Evolutionary conservation across 192 early-diverging fungal species (phyloP).

Genomic region (Cladochytrium replicatum): DNA sequence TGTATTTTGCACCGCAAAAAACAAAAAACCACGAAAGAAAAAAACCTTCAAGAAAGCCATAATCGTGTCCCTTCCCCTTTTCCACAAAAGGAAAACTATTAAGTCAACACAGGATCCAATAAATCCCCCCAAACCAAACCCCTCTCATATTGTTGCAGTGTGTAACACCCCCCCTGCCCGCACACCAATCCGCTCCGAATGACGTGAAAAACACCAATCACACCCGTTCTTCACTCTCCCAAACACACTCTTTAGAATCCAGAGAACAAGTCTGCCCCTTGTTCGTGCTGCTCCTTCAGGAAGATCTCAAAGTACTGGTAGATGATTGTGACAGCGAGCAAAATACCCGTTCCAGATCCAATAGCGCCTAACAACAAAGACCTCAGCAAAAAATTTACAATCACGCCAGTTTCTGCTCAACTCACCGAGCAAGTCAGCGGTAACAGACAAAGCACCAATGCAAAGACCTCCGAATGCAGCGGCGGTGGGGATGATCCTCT

Average conservation of each 20-base stretch:
- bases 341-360: constrained; percentile 98
- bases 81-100: no score
- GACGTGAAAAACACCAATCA: no score
- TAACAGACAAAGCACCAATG: constrained; percentile 89
- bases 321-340: constrained; percentile 97
- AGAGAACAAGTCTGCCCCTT: constrained; percentile 12
- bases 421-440: constrained; percentile 84
- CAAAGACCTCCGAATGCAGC: constrained; percentile 95
- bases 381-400: background rate
- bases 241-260: background rate
- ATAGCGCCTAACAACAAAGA: constrained; percentile 62
- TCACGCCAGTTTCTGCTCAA: background rate
- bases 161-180: no score
- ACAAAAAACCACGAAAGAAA: no score
- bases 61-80: no score
- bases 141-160: no score
- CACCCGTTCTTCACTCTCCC: no score
- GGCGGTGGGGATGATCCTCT: constrained; percentile 95
- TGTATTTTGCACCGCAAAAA: no score
- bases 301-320: constrained; percentile 99
- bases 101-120: no score
- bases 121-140: no score
- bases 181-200: no score
- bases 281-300: constrained; percentile 81
- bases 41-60: no score